Percentiles rank a stretch among this genome's conserved stretches.
Evolutionary conservation across 176 grass and related monocot species (phyloP).

Genomic region (Tillandsia fasciculata): DNA sequence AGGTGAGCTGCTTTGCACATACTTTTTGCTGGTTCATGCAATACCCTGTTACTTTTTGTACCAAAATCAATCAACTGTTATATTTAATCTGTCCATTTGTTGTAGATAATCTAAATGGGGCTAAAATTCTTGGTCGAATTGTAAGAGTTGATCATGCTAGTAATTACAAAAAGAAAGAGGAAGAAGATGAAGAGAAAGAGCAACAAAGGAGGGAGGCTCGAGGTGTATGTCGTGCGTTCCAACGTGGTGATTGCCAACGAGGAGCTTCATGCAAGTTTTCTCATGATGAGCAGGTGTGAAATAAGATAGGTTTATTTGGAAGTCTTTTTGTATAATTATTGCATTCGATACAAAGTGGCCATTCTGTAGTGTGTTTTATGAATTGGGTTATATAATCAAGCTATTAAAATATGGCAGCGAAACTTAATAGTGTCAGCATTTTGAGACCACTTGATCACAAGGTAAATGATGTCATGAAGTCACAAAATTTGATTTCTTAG

Average conservation of each 20-base stretch:
- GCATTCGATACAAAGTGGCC: neutral
- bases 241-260: slow-evolving; percentile 85
- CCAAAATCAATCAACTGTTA: neutral
- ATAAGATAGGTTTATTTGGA: slow-evolving; percentile 4
- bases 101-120: slow-evolving; percentile 86
- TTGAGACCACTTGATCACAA: no score
- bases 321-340: slow-evolving; percentile 5
- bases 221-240: slow-evolving; percentile 85
- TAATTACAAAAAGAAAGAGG: slow-evolving; percentile 93
- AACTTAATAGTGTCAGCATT: no score
- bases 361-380: neutral
- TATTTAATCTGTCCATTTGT: neutral
- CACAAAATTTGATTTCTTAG: no score
- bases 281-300: slow-evolving; percentile 60
- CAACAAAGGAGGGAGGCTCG: slow-evolving; percentile 69
- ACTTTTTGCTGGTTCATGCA: neutral
- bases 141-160: slow-evolving; percentile 83
- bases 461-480: no score
- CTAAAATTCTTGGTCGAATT: slow-evolving; percentile 78
- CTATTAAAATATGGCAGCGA: no score
- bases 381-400: no score
- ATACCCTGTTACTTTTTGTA: neutral
- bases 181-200: slow-evolving; percentile 66
- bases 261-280: slow-evolving; percentile 82
- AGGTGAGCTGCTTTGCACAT: slow-evolving; percentile 27